Evolutionary conservation across 1,284 basidiomycete genomes (phyloP), one percentile per base, ranked within the genome.

Genomic region (Paramarasmius palmivorus): DNA sequence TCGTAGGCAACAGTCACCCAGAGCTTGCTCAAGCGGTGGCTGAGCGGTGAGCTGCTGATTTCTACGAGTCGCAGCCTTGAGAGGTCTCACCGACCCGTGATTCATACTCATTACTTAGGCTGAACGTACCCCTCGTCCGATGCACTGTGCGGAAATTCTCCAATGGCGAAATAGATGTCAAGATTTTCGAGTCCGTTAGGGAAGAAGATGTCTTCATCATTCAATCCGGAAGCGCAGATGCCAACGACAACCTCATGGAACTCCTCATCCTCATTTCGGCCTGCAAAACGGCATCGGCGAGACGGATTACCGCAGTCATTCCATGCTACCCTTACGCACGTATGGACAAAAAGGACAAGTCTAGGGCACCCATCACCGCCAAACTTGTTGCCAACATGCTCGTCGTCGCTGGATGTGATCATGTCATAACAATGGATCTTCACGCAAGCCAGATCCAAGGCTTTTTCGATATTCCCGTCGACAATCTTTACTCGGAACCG

Each of bases 401-500:
- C 55, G 92, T 88, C 38, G 92, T 97, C 23, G 96, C 97, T 14
- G 96, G 96, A 26, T 95, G 93, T 62, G 95, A 99, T 76, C 96
- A 99, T 69, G 92, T 99, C 65, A 99, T 99, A 66, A 99, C 96
- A 19, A 95, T 99, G 88, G 96, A 99, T 70, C 79, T 99, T 38
- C 96, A 99, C 69, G 97, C 96, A 10, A 94, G 91, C 62, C 96
- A 99, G 77, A 98, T 99, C 60, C 96, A 99, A 71, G 96, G 96
- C 10, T 99, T 99, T 79, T 99, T 99, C 68, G 95, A 99, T 72
- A 95, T 99, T 62, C 97, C 96, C 15, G 95, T 98, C 53, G 96
- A 99, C 77, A 99, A 99, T 72, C 77, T 97, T 52, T 97, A 88
- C 71, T 91, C 90, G 34, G 93, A 95, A 67, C 90, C 93, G 6